Base-by-base conservation (phyloP, 2,329 filamentous ascomycete genomes). In the Bertia moriformis region DNA sequence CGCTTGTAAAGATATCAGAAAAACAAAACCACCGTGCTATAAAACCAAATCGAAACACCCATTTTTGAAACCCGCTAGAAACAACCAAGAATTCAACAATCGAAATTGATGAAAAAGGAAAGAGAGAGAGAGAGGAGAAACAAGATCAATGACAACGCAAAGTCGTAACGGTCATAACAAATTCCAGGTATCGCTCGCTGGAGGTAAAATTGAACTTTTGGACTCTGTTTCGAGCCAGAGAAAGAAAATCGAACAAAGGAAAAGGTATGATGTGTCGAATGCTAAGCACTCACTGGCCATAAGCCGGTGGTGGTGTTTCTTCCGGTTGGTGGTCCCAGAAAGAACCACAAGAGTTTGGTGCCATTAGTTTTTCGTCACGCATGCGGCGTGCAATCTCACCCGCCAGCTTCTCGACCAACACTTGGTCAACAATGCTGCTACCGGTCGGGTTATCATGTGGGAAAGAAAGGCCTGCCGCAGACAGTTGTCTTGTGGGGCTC, bases 351-450 rank as follows among this genome's bases (percentile, higher is more conserved):
- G 32, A 7, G 32, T 35, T 35, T 7, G 7, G 10, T 10, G 10
- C 32, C 32, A 35, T 35, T 7, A 35, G 15, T 35, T 35, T 35
- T 15, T 35, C 32, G 17, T 35, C 32, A 7, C 32, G 32, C 32
- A 35, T 35, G 32, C 32, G 32, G 17, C 32, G 32, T 10, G 32
- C 32, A 35, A 35, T 35, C 15, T 35, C 32, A 10, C 32, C 32
- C 7, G 32, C 32, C 7, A 35, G 32, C 17, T 15, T 35, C 17
- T 35, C 32, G 15, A 35, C 32, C 15, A 35, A 17, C 7, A 15
- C 32, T 7, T 10, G 15, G 15, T 35, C 32, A 7, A 35, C 32
- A 17, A 12, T 7, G 22, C n/a, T n/a, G 10, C 15, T 18, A 15
- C 15, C 15, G 24, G 10, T 29, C 10, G 24, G 24, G 17, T 18